phyloP scores from a whole-genome alignment of 495 filamentous ascomycete genomes.

The Aspergillus asperescens region DNA sequence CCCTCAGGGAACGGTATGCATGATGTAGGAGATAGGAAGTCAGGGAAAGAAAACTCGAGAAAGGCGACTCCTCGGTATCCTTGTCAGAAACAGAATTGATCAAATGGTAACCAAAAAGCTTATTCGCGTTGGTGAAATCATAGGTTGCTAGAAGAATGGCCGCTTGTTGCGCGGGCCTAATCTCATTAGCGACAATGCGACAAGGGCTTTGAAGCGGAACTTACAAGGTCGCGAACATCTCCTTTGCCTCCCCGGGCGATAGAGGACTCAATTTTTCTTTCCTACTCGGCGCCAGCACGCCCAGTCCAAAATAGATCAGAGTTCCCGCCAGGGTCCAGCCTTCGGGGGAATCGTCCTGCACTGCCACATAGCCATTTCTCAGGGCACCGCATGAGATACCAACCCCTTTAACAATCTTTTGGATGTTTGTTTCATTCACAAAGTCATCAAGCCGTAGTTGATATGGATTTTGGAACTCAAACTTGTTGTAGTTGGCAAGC shows the following conservation, averaged over 20 bases:
- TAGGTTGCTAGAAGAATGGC: slow-evolving; percentile 80
- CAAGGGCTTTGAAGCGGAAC: slow-evolving; percentile 18
- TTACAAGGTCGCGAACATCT: slow-evolving; percentile 66
- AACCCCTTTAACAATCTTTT: slow-evolving; percentile 71
- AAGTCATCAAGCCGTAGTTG: slow-evolving; percentile 94
- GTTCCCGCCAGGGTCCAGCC: slow-evolving; percentile 81
- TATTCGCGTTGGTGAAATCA: slow-evolving; percentile 92
- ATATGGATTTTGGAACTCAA: slow-evolving; percentile 97
- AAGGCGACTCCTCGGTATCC: slow-evolving; percentile 67
- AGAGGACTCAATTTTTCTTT: slow-evolving; percentile 50
- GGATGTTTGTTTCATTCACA: slow-evolving; percentile 84
- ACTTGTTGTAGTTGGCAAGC: slow-evolving; percentile 98
- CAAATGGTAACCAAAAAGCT: slow-evolving; percentile 85
- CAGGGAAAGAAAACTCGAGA: slow-evolving; percentile 78
- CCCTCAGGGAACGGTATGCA: slow-evolving; percentile 73
- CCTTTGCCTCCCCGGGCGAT: slow-evolving; percentile 67
- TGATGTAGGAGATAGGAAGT: slow-evolving; percentile 92
- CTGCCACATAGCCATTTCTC: slow-evolving; percentile 73
- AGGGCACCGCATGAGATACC: slow-evolving; percentile 60
- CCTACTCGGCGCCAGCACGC: slow-evolving; percentile 63
- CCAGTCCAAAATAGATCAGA: slow-evolving; percentile 78
- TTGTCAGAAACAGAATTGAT: slow-evolving; percentile 56
- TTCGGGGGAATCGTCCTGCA: slow-evolving; percentile 88
- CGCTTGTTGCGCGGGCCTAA: slow-evolving; percentile 71
- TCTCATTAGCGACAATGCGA: slow-evolving; percentile 11